Evolutionary conservation across 495 filamentous ascomycete genomes (phyloP).

Genomic region (Gamarada debralockiae): DNA sequence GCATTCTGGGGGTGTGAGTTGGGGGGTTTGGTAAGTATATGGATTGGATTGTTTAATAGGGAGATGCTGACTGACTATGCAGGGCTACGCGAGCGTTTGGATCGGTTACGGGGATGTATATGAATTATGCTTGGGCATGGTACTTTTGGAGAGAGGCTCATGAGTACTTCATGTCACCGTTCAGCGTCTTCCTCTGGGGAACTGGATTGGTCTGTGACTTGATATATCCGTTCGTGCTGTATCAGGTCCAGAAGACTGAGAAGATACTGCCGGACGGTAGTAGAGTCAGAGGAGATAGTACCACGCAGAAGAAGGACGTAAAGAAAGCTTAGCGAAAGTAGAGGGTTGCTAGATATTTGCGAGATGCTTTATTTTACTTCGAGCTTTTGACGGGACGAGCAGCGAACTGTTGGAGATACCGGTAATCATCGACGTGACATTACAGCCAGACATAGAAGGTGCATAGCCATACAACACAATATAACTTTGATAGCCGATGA

Average conservation of each 20-base stretch:
- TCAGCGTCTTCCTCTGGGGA: slow-evolving; percentile 32
- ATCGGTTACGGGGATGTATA: slow-evolving; percentile 30
- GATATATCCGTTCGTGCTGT: slow-evolving; percentile 34
- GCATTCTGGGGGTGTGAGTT: slow-evolving; percentile 38
- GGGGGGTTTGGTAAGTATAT: slow-evolving; percentile 40
- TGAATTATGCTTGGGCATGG: slow-evolving; percentile 31
- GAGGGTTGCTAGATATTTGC: too few species aligned
- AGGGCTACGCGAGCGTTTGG: slow-evolving; percentile 35
- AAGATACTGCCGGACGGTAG: slow-evolving; percentile 30
- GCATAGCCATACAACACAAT: too few species aligned
- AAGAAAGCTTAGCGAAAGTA: neutral
- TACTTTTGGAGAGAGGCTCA: slow-evolving; percentile 40
- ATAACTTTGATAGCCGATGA: too few species aligned
- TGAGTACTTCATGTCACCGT: slow-evolving; percentile 31
- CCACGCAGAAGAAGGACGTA: neutral
- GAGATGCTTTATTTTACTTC: too few species aligned
- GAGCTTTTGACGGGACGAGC: too few species aligned
- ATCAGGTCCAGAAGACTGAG: slow-evolving; percentile 29
- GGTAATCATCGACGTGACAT: too few species aligned
- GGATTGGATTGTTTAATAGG: too few species aligned
- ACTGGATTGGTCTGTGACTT: slow-evolving; percentile 32
- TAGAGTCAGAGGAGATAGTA: neutral
- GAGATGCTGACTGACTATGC: neutral
- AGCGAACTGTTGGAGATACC: too few species aligned
- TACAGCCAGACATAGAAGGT: too few species aligned